Conservation (phyloP, 2,329 filamentous ascomycete genomes). For the Stachybotrys chartarum region DNA sequence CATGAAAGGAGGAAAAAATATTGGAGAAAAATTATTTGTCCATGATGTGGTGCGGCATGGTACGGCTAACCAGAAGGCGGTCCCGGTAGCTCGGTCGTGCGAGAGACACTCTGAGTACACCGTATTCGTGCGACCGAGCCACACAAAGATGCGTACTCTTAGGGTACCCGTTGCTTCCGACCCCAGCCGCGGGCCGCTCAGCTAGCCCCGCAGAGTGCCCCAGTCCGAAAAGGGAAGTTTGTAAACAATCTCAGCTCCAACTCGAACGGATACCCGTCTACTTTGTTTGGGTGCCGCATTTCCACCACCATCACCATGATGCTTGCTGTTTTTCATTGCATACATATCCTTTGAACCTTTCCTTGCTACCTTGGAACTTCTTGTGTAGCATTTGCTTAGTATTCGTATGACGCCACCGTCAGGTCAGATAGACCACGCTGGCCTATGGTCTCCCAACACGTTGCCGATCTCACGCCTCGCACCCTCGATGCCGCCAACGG, state of each 20-base stretch:
- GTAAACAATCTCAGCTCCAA: constrained; percentile 17
- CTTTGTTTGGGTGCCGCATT: no score
- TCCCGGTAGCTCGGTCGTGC: not conserved
- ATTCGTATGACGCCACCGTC: no score
- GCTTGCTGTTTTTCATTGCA: no score
- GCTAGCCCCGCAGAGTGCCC: constrained; percentile 1
- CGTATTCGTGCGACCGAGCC: not conserved
- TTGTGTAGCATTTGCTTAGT: no score
- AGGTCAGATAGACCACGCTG: no score
- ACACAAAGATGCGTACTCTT: not conserved
- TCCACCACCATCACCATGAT: not conserved
- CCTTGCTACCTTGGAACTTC: no score
- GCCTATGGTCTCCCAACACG: no score
- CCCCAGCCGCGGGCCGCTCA: not conserved
- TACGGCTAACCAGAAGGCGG: no score
- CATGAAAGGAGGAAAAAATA: not conserved
- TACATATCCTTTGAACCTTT: no score
- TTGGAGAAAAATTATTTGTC: not conserved
- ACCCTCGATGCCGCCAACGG: not conserved
- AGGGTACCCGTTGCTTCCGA: not conserved
- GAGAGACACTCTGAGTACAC: not conserved
- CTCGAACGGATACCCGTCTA: no score
- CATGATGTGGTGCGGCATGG: not conserved
- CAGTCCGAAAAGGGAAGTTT: constrained; percentile 20
- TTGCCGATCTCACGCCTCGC: not conserved